phyloP scores from a whole-genome alignment of 116 monocot species.

The Posidonia oceanica region DNA sequence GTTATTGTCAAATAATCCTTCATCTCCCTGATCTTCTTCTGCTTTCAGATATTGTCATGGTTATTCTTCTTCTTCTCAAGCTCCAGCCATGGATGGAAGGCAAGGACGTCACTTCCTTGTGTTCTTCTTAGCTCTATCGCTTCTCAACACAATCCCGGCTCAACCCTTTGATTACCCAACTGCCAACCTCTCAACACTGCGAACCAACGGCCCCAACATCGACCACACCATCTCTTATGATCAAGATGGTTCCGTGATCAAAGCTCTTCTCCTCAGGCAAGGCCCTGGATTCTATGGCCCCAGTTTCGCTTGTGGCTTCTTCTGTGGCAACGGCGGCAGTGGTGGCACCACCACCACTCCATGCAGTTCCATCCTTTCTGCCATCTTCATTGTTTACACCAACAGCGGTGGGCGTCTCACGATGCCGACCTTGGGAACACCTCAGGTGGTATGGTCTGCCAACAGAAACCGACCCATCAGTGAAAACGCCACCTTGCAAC shows the following conservation, averaged over 20 bases:
- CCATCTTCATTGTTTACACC: constrained; percentile 12
- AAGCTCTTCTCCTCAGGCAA: neutral
- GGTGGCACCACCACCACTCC: neutral
- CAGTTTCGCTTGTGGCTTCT: constrained; percentile 5
- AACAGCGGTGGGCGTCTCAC: constrained; percentile 4
- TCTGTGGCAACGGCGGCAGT: neutral
- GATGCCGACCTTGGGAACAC: neutral
- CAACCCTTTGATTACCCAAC: constrained; percentile 8
- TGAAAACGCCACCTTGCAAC: constrained; percentile 16
- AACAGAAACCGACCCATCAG: constrained; percentile 10
- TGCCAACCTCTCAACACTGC: neutral
- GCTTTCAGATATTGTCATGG: too few relatives aligned
- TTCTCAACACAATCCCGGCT: neutral
- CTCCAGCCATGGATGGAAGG: too few relatives aligned
- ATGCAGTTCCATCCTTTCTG: constrained; percentile 1
- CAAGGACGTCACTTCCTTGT: too few relatives aligned
- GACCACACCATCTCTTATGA: neutral
- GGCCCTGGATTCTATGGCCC: neutral
- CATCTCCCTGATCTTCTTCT: too few relatives aligned
- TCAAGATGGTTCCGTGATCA: constrained; percentile 1
- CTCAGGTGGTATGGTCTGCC: constrained; percentile 30
- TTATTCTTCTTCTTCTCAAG: too few relatives aligned
- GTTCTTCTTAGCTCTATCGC: too few relatives aligned
- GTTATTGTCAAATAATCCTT: too few relatives aligned
- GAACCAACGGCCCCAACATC: constrained; percentile 5